Conservation (phyloP, 768 basidiomycete genomes). For the Mycena amicta region DNA sequence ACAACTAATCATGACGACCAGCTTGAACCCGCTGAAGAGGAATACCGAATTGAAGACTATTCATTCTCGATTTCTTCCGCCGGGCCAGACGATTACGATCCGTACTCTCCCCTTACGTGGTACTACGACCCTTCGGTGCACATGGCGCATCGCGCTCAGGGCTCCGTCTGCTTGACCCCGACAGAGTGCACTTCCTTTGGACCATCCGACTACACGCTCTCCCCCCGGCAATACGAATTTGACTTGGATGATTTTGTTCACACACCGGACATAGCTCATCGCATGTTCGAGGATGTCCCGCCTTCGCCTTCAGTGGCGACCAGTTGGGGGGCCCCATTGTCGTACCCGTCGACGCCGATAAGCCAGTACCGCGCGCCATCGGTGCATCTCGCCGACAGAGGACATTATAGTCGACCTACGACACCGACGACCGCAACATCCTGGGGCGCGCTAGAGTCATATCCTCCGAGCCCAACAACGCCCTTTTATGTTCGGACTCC, state of each 20-base stretch:
- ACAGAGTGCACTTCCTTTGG: constrained; percentile 59
- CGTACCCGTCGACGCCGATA: constrained; percentile 34
- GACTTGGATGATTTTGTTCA: constrained; percentile 38
- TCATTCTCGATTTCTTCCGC: constrained; percentile 69
- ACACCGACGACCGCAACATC: constrained; percentile 49
- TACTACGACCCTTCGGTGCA: constrained; percentile 55
- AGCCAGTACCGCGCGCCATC: constrained; percentile 37
- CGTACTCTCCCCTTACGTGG: constrained; percentile 40
- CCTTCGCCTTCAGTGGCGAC: constrained; percentile 51
- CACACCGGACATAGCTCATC: constrained; percentile 60
- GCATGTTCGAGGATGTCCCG: constrained; percentile 58
- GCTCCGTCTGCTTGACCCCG: constrained; percentile 60
- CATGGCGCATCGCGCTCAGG: constrained; percentile 52
- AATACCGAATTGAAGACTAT: constrained; percentile 65
- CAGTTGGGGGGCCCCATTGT: constrained; percentile 48
- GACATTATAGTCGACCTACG: constrained; percentile 44
- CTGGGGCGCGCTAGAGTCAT: constrained; percentile 52
- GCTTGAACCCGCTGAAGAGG: constrained; percentile 35
- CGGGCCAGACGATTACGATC: constrained; percentile 57
- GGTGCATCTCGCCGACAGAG: constrained; percentile 49
- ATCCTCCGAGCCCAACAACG: constrained; percentile 40
- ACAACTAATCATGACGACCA: constrained; percentile 23
- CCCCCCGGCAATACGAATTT: constrained; percentile 37
- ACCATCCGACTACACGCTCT: constrained; percentile 49
- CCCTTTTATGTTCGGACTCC: constrained; percentile 41